Percentiles rank a stretch among this genome's conserved stretches.
These are phyloP conservation scores for Chloranthus sessilifolius DNA, from an alignment of 164 flowering plant species.

Conservation along the genomic window DNA sequence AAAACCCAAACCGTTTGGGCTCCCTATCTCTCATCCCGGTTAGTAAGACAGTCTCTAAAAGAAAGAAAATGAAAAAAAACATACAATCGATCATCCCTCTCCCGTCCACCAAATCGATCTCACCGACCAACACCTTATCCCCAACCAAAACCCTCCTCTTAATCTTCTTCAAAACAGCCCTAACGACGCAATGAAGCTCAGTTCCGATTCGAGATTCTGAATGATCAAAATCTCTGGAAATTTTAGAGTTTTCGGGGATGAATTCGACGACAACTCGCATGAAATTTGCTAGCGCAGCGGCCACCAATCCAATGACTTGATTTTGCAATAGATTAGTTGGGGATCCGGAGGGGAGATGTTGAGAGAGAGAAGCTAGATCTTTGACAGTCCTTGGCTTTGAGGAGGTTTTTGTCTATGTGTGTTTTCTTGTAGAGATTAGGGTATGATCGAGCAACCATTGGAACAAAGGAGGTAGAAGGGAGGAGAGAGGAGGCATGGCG, in stretches of 20 bases:
- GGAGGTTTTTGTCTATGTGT: conserved; percentile 42
- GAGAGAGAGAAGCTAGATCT: conserved; percentile 38
- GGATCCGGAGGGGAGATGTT: conserved; percentile 30
- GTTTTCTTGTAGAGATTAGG: conserved; percentile 26
- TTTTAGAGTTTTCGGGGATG: neutral
- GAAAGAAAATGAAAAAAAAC: too few relatives aligned
- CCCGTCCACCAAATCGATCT: conserved; percentile 84
- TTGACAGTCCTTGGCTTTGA: conserved; percentile 53
- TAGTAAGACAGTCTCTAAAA: too few relatives aligned
- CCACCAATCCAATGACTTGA: conserved; percentile 75
- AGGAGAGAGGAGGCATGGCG: conserved; percentile 15
- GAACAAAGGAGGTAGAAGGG: too few relatives aligned
- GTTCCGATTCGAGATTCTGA: conserved; percentile 23
- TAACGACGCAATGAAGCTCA: conserved; percentile 83
- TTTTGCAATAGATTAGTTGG: conserved; percentile 35
- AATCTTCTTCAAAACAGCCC: conserved; percentile 87
- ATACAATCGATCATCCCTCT: conserved; percentile 93
- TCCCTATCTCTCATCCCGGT: too few relatives aligned
- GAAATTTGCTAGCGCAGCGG: conserved; percentile 89
- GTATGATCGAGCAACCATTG: conserved; percentile 30
- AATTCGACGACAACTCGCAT: conserved; percentile 84
- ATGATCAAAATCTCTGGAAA: neutral
- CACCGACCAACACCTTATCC: conserved; percentile 85
- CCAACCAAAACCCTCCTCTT: conserved; percentile 88
- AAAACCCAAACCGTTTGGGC: too few relatives aligned